These are phyloP conservation scores for Rhodosorus marinus DNA, from an alignment of 23 red algal genomes.

Conservation along the genomic window DNA sequence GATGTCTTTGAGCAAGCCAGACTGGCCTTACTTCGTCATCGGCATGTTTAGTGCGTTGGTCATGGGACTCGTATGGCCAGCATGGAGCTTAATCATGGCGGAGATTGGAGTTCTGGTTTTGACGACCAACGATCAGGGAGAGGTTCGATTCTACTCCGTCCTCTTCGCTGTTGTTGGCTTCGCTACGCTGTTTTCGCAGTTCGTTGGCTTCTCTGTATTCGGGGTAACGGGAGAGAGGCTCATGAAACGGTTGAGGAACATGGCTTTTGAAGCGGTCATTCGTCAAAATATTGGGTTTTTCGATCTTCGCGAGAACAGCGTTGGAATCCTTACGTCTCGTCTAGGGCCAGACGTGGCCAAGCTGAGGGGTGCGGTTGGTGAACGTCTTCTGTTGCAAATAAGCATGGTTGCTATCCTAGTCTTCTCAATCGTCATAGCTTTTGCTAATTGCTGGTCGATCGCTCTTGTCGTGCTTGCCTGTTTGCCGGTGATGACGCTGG, in stretches of 20 bases:
- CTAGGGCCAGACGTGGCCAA: too few relatives aligned
- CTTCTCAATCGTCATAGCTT: conserved; percentile 35
- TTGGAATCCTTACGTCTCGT: too few relatives aligned
- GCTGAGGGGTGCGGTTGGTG: too few relatives aligned
- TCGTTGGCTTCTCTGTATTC: conserved; percentile 34
- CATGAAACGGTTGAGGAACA: conserved; percentile 39
- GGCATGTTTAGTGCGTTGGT: conserved; percentile 20
- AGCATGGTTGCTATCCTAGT: too few relatives aligned
- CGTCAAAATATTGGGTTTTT: conserved; percentile 76
- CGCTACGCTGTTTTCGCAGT: conserved; percentile 21
- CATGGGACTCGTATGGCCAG: conserved; percentile 18
- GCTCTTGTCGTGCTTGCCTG: conserved; percentile 36
- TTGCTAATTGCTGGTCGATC: conserved; percentile 29
- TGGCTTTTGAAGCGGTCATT: conserved; percentile 54
- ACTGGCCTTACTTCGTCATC: conserved; percentile 24
- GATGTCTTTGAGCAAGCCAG: conserved; percentile 10
- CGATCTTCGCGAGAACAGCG: conserved; percentile 36
- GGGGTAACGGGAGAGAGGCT: conserved; percentile 69
- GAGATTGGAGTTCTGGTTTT: conserved; percentile 24
- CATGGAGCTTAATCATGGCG: conserved; percentile 14
- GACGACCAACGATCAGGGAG: conserved; percentile 1
- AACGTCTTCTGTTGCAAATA: too few relatives aligned
- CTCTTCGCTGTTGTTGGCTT: conserved; percentile 29
- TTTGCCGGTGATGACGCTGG: conserved; percentile 27
- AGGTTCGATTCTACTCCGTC: conserved; percentile 19